Percentiles rank a stretch among this genome's conserved stretches.
Evolutionary conservation across 2,329 filamentous ascomycete species (phyloP).

Genomic region (Cryphonectria parasitica): DNA sequence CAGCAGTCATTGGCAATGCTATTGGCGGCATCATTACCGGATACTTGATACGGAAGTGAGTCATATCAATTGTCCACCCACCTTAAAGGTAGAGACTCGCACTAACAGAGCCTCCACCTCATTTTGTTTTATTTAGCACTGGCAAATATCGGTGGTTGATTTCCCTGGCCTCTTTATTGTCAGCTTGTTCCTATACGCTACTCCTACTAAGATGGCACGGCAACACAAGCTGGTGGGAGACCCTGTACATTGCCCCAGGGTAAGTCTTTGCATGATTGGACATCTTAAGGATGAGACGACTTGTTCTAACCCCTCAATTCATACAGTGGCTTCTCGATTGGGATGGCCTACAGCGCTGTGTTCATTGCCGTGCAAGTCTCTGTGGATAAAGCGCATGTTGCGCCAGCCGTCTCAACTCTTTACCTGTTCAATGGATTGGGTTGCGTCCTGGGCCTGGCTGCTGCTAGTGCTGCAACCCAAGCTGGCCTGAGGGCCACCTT

Average conservation of each 20-base stretch:
- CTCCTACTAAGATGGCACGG: slow-evolving; percentile 64
- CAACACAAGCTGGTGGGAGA: slow-evolving; percentile 57
- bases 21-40: slow-evolving; percentile 66
- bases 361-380: slow-evolving; percentile 49
- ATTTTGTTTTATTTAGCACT: slow-evolving; percentile 49
- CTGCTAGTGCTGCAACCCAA: slow-evolving; percentile 43
- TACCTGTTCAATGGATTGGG: slow-evolving; percentile 44
- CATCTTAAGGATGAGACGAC: not conserved
- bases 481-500: slow-evolving; percentile 33
- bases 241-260: slow-evolving; percentile 62
- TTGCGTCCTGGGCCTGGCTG: slow-evolving; percentile 44
- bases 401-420: slow-evolving; percentile 46
- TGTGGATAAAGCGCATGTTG: slow-evolving; percentile 43
- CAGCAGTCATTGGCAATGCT: slow-evolving; percentile 69
- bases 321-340: slow-evolving; percentile 45
- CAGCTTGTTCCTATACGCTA: slow-evolving; percentile 54
- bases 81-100: not conserved
- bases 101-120: not conserved
- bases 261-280: slow-evolving; percentile 29
- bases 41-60: slow-evolving; percentile 53
- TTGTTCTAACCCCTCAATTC: not conserved
- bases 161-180: slow-evolving; percentile 52
- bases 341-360: slow-evolving; percentile 45
- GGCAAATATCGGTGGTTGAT: slow-evolving; percentile 63
- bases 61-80: too few relatives aligned